phyloP scores from a whole-genome alignment of 371 early-diverging fungal species.

The Mortierella sp. region DNA sequence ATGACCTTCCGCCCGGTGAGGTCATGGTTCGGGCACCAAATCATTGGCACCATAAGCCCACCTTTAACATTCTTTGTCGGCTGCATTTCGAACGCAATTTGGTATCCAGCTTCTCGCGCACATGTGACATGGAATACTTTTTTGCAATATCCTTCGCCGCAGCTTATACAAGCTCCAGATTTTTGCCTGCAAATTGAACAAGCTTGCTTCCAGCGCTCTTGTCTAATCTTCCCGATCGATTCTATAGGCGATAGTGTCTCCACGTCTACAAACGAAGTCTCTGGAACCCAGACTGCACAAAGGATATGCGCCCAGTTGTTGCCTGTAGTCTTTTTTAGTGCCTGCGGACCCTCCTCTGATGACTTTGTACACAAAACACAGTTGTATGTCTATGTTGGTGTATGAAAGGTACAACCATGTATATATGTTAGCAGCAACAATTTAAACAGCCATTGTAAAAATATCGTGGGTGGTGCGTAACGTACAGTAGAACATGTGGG shows the following conservation, averaged over 20 bases:
- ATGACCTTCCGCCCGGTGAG: conserved; percentile 43
- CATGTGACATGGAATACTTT: conserved; percentile 69
- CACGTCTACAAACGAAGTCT: conserved; percentile 75
- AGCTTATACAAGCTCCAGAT: conserved; percentile 63
- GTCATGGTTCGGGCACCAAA: conserved; percentile 67
- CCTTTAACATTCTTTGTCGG: conserved; percentile 54
- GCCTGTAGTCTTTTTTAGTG: conserved; percentile 90
- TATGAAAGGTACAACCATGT: background rate
- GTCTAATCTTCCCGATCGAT: conserved; percentile 74
- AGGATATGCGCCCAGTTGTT: conserved; percentile 95
- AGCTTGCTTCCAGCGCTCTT: conserved; percentile 69
- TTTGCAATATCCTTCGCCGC: conserved; percentile 59
- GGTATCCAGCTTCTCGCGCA: conserved; percentile 61
- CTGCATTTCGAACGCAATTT: conserved; percentile 62
- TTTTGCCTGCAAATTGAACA: conserved; percentile 64
- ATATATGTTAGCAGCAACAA: background rate
- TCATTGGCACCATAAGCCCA: conserved; percentile 66
- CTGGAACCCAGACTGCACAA: conserved; percentile 91
- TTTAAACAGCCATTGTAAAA: background rate
- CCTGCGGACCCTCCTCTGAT: conserved; percentile 55
- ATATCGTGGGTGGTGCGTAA: background rate
- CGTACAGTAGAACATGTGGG: conserved; percentile 71
- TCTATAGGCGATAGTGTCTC: conserved; percentile 83
- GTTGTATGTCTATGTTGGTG: conserved; percentile 60
- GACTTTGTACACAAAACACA: conserved; percentile 73